These are phyloP conservation scores for Simplicillium sp. DNA, from an alignment of 2,329 filamentous ascomycete genomes.

Conservation along the genomic window DNA sequence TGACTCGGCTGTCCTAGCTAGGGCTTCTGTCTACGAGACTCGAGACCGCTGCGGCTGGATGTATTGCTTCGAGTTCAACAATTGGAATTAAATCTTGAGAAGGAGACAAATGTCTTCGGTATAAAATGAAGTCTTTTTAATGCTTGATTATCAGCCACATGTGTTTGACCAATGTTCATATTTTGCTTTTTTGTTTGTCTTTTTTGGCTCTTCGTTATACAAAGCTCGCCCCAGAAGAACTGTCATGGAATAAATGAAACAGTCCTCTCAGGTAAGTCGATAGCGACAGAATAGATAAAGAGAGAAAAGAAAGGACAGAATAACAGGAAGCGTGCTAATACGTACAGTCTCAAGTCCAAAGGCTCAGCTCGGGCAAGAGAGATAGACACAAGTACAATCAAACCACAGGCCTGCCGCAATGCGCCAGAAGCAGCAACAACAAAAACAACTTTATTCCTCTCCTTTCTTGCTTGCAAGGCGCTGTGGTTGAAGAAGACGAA, in stretches of 20 bases:
- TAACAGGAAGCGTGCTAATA: slow-evolving; percentile 36
- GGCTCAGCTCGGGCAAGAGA: slow-evolving; percentile 2
- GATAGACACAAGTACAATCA: slow-evolving; percentile 4
- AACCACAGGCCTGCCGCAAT: neutral
- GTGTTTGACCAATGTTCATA: too few species aligned
- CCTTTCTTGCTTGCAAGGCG: slow-evolving; percentile 8
- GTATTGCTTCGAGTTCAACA: too few species aligned
- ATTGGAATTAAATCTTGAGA: too few species aligned
- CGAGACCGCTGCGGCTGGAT: too few species aligned
- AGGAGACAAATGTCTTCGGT: too few species aligned
- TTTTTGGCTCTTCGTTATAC: too few species aligned
- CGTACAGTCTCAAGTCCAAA: slow-evolving; percentile 39
- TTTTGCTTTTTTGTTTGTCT: too few species aligned
- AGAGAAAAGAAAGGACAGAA: slow-evolving; percentile 21
- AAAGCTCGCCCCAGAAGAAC: too few species aligned
- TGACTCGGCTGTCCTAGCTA: too few species aligned
- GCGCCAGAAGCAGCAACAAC: slow-evolving; percentile 2
- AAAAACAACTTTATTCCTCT: slow-evolving; percentile 9
- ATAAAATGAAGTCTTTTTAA: too few species aligned
- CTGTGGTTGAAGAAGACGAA: slow-evolving; percentile 43
- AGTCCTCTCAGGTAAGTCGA: neutral
- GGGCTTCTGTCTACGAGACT: too few species aligned
- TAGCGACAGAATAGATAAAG: slow-evolving; percentile 10
- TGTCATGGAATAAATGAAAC: slow-evolving; percentile 1
- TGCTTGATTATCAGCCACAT: too few species aligned